phyloP scores from a whole-genome alignment of 495 filamentous ascomycete species.

The Barbatosphaeria neglecta region DNA sequence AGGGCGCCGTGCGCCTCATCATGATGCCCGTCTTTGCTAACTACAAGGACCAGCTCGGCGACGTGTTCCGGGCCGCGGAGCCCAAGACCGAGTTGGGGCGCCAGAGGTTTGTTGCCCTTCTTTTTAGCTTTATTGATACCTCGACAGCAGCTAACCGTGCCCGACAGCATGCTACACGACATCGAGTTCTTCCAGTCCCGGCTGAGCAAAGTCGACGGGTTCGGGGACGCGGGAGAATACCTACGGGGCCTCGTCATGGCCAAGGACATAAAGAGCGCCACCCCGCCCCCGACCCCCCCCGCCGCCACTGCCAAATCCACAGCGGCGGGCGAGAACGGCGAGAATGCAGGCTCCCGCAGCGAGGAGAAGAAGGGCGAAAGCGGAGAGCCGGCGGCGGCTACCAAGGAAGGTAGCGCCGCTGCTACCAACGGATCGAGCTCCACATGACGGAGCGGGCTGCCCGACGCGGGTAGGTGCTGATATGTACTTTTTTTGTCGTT shows the following conservation, averaged over 20 bases:
- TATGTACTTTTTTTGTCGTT: no score
- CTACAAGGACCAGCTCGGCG: slow-evolving; percentile 74
- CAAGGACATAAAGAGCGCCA: slow-evolving; percentile 36
- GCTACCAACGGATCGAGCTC: no score
- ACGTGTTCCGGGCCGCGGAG: slow-evolving; percentile 55
- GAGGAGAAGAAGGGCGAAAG: background rate
- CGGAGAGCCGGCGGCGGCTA: background rate
- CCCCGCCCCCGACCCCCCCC: slow-evolving; percentile 1
- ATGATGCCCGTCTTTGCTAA: slow-evolving; percentile 82
- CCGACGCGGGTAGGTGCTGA: no score
- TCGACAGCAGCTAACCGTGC: slow-evolving; percentile 6
- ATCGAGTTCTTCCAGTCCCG: slow-evolving; percentile 62
- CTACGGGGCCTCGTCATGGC: slow-evolving; percentile 55
- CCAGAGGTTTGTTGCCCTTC: slow-evolving; percentile 47
- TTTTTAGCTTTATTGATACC: background rate
- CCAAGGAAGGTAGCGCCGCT: no score
- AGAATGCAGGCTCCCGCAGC: no score
- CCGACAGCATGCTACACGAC: slow-evolving; percentile 63
- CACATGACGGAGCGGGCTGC: no score
- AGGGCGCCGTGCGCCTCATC: slow-evolving; percentile 68
- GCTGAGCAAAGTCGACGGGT: slow-evolving; percentile 70
- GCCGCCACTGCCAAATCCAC: slow-evolving; percentile 1
- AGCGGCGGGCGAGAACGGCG: background rate
- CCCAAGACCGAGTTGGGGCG: slow-evolving; percentile 57
- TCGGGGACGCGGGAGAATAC: slow-evolving; percentile 55